Conservation (phyloP, 768 basidiomycete species). For the Mycena latifolia region DNA sequence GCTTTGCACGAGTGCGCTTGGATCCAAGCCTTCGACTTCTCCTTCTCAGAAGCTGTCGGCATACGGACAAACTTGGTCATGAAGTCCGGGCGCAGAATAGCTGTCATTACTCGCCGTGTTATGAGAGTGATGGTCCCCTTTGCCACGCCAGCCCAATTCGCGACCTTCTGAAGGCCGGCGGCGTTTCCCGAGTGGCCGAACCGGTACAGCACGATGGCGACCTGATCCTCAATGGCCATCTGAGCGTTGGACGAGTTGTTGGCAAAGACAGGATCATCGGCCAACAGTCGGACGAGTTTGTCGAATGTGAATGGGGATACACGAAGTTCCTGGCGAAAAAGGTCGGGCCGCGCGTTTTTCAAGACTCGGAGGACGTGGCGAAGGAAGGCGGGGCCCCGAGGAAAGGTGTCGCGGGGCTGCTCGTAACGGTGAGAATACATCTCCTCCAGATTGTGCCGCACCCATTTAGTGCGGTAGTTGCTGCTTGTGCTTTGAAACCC, state of each 20-base stretch:
- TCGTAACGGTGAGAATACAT: constrained; percentile 38
- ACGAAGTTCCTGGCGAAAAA: constrained; percentile 19
- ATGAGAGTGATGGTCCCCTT: constrained; percentile 20
- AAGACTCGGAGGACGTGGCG: constrained; percentile 6
- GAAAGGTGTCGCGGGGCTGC: constrained; percentile 27
- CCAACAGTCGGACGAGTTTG: constrained; percentile 2
- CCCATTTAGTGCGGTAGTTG: constrained; percentile 11
- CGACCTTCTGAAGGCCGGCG: constrained; percentile 23
- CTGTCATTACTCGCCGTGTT: constrained; percentile 24
- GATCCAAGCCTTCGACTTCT: constrained; percentile 22
- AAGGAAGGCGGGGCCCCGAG: constrained; percentile 27
- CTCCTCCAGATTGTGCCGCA: constrained; percentile 17
- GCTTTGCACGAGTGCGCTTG: constrained; percentile 20
- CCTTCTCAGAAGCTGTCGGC: constrained; percentile 22
- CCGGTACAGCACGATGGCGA: constrained; percentile 20
- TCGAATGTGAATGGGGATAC: constrained; percentile 25
- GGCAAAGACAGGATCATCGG: constrained; percentile 30
- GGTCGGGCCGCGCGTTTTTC: constrained; percentile 11
- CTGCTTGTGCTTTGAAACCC: neutral
- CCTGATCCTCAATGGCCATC: constrained; percentile 30
- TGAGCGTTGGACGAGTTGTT: constrained; percentile 37
- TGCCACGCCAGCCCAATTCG: constrained; percentile 19
- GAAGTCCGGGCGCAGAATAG: constrained; percentile 17
- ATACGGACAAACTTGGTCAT: constrained; percentile 20
- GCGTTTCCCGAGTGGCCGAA: constrained; percentile 27